Evolutionary conservation across 176 grass and related monocot species (phyloP).

Genomic region (Otatea glauca): DNA sequence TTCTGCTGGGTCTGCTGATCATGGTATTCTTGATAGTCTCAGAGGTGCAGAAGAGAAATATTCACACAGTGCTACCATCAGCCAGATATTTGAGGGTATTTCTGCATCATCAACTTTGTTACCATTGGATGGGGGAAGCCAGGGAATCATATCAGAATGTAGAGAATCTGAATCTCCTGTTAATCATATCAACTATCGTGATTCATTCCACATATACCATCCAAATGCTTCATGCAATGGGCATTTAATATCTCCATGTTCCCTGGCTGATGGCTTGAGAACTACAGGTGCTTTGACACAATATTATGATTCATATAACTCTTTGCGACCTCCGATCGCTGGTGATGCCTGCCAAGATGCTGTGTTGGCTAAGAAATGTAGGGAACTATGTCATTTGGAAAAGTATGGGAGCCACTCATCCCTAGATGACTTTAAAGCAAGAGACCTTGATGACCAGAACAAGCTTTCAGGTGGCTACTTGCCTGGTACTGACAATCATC

Average conservation of each 20-base stretch:
- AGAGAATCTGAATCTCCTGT: constrained; percentile 34
- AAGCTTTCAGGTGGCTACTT: constrained; percentile 59
- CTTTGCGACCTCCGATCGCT: constrained; percentile 23
- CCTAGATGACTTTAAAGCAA: constrained; percentile 44
- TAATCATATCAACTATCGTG: constrained; percentile 27
- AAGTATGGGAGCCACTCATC: constrained; percentile 17
- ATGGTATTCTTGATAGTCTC: constrained; percentile 24
- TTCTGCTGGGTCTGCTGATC: constrained; percentile 33
- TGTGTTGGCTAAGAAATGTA: constrained; percentile 24
- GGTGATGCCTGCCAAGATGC: constrained; percentile 25
- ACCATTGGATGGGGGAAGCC: constrained; percentile 30
- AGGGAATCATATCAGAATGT: constrained; percentile 17
- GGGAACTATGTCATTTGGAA: constrained; percentile 11
- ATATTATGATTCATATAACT: not conserved
- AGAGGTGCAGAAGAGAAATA: constrained; percentile 36
- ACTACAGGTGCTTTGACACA: constrained; percentile 6
- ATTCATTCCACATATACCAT: constrained; percentile 12
- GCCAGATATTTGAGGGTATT: constrained; percentile 43
- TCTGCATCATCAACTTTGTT: constrained; percentile 35
- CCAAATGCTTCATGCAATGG: constrained; percentile 37
- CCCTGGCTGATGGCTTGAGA: not conserved
- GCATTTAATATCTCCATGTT: constrained; percentile 31
- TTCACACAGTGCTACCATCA: constrained; percentile 26
- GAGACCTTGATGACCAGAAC: constrained; percentile 38
- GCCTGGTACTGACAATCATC: constrained; percentile 60